Evolutionary conservation across 2,329 filamentous ascomycete genomes (phyloP), one percentile per base, ranked within the genome.

Genomic region (Sporothrix humicola): DNA sequence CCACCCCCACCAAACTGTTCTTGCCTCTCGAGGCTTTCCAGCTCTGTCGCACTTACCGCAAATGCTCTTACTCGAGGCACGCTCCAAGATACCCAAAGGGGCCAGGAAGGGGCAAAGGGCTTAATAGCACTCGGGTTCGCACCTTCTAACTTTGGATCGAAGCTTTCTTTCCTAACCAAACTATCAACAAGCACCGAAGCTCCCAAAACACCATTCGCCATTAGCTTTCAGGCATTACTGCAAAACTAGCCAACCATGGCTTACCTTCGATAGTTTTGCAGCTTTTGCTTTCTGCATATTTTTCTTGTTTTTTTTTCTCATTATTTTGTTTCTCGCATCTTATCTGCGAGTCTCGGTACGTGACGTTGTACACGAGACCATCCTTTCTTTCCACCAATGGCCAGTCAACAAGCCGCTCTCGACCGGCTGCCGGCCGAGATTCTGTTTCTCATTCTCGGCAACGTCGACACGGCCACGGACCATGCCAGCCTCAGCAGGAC

Each of bases 401-500:
- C n/a, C 10, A 42, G 9, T 31, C 23, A 56, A n/a, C 44, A 6
- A 17, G 44, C 63, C 20, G 63, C 73, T 9, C 81, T 88, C 74
- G 81, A 81, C 73, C 79, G 79, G 46, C 82, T 88, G 6, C 86
- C 87, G 5, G 82, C 85, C 76, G 87, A 89, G 74, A 79, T 88
- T 72, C 75, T 88, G 20, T 83, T 87, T 74, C 82, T 87, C 74
- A 79, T 89, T 12, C 76, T 88, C 69, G 80, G 82, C 44, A 79
- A 85, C 75, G 78, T 89, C 63, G 82, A 86, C 74, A 86, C 84
- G 10, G 85, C 87, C 61, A 80, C 82, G 59, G 86, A 87, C 74
- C 75, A 88, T 8, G 82, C 85, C 17, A 78, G 80, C 73, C 80
- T 89, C 10, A 78, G 80, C 3, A 75, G 79, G 7, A 79, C 83